Percentiles rank a stretch among this genome's conserved stretches.
Evolutionary conservation across 495 filamentous ascomycete genomes (phyloP).

Genomic region (Trichocladium uniseriatum): DNA sequence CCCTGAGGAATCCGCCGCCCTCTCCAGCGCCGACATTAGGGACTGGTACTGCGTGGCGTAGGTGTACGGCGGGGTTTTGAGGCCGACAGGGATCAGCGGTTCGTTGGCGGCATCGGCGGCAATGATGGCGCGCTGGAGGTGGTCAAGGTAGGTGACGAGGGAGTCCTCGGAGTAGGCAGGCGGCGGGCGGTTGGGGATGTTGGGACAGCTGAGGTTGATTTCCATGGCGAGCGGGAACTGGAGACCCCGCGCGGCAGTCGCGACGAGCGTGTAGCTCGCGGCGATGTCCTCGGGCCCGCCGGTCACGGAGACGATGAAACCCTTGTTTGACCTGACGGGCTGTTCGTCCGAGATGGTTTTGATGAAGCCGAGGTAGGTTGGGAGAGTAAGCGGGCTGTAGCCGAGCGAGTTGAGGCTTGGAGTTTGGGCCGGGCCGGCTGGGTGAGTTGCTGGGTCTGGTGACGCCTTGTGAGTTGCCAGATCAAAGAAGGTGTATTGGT

Average conservation of each 20-base stretch:
- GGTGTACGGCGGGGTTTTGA: slow-evolving; percentile 68
- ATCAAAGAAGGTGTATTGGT: slow-evolving; percentile 57
- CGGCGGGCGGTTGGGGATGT: slow-evolving; percentile 56
- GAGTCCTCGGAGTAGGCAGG: slow-evolving; percentile 49
- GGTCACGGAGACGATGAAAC: slow-evolving; percentile 62
- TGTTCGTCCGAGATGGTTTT: slow-evolving; percentile 27
- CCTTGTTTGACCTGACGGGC: slow-evolving; percentile 32
- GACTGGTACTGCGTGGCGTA: slow-evolving; percentile 48
- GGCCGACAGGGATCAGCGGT: slow-evolving; percentile 38
- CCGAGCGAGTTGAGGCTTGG: slow-evolving; percentile 63
- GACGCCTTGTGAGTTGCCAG: slow-evolving; percentile 33
- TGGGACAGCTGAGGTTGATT: slow-evolving; percentile 66
- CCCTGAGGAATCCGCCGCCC: slow-evolving; percentile 11
- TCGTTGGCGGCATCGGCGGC: neutral
- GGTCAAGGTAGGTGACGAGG: slow-evolving; percentile 40
- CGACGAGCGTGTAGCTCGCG: slow-evolving; percentile 33
- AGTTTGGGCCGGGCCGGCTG: too few species aligned
- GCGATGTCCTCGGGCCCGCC: slow-evolving; percentile 44
- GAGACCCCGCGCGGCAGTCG: neutral
- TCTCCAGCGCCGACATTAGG: slow-evolving; percentile 41
- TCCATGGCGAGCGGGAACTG: slow-evolving; percentile 48
- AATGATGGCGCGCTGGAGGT: slow-evolving; percentile 15
- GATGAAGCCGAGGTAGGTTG: slow-evolving; percentile 52
- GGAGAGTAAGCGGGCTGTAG: slow-evolving; percentile 57
- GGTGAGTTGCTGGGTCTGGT: neutral